phyloP scores from a whole-genome alignment of 441 rosid genomes.

The Populus hybrid region DNA sequence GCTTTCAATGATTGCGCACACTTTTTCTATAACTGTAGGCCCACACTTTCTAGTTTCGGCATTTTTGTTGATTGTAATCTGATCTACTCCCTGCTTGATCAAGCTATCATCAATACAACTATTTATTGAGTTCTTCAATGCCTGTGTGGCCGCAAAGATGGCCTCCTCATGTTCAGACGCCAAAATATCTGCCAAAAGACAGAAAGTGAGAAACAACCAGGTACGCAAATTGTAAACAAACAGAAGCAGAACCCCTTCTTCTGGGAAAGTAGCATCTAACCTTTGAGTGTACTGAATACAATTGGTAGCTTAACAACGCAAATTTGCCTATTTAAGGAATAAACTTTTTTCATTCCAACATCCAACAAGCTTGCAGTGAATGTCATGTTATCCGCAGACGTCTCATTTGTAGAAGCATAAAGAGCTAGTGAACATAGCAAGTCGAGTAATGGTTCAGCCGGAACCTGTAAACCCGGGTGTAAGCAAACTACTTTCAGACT shows the following conservation, averaged over 20 bases:
- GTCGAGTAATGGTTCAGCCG: conserved; percentile 65
- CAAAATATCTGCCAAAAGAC: conserved; percentile 59
- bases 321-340: conserved; percentile 56
- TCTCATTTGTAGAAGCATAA: conserved; percentile 50
- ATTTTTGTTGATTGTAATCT: conserved; percentile 37
- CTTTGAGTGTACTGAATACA: conserved; percentile 75
- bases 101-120: conserved; percentile 72
- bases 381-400: conserved; percentile 68
- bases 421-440: conserved; percentile 58
- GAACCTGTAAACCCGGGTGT: conserved; percentile 49
- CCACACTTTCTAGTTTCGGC: conserved; percentile 44
- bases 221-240: neutral
- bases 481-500: conserved; percentile 59
- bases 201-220: conserved; percentile 13
- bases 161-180: conserved; percentile 92
- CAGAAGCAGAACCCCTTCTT: neutral
- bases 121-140: conserved; percentile 66
- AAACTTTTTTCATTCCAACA: conserved; percentile 69
- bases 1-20: conserved; percentile 70
- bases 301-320: conserved; percentile 69
- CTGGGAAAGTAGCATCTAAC: conserved; percentile 30
- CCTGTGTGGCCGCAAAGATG: conserved; percentile 69
- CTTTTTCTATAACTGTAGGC: conserved; percentile 76
- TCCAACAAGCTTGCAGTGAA: conserved; percentile 74
- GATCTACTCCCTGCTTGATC: conserved; percentile 71